These are phyloP conservation scores for Ophiostoma angusticollis DNA, from an alignment of 2,329 filamentous ascomycete genomes.

Conservation along the genomic window DNA sequence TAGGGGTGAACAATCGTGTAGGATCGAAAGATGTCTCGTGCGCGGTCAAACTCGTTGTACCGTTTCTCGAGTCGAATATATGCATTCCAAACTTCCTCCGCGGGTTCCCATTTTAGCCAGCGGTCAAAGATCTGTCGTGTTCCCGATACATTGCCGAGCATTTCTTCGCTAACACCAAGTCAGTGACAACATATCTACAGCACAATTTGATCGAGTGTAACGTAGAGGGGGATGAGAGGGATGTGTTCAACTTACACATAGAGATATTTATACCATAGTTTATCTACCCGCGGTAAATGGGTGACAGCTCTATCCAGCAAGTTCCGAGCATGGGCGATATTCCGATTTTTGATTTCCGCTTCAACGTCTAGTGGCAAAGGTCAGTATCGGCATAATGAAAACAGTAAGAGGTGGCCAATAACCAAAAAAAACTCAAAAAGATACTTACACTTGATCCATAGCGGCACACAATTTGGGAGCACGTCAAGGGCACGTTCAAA, in stretches of 20 bases:
- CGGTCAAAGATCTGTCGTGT: slow-evolving; percentile 90
- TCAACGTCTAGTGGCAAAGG: slow-evolving; percentile 49
- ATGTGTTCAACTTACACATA: slow-evolving; percentile 12
- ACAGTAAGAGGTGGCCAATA: too few relatives aligned
- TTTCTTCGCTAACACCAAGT: slow-evolving; percentile 78
- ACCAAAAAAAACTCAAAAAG: neutral
- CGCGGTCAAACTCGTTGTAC: slow-evolving; percentile 81
- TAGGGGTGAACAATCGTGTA: slow-evolving; percentile 92
- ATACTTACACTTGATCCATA: slow-evolving; percentile 53
- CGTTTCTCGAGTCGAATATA: slow-evolving; percentile 97
- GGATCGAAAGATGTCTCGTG: slow-evolving; percentile 76
- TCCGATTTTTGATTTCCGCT: slow-evolving; percentile 86
- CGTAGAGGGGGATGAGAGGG: neutral
- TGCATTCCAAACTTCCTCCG: slow-evolving; percentile 87
- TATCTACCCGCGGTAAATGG: slow-evolving; percentile 79
- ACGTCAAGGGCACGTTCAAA: slow-evolving; percentile 93
- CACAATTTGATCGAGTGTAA: too few relatives aligned
- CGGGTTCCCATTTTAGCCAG: slow-evolving; percentile 97
- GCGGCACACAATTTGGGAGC: slow-evolving; percentile 68
- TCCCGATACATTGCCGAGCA: slow-evolving; percentile 83
- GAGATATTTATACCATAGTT: slow-evolving; percentile 98
- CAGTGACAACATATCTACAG: too few relatives aligned
- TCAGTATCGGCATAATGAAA: slow-evolving; percentile 42
- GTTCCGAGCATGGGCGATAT: slow-evolving; percentile 95
- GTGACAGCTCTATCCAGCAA: slow-evolving; percentile 90